Evolutionary conservation across 2,329 filamentous ascomycete species (phyloP).

Genomic region (Keithomyces neogunnii): DNA sequence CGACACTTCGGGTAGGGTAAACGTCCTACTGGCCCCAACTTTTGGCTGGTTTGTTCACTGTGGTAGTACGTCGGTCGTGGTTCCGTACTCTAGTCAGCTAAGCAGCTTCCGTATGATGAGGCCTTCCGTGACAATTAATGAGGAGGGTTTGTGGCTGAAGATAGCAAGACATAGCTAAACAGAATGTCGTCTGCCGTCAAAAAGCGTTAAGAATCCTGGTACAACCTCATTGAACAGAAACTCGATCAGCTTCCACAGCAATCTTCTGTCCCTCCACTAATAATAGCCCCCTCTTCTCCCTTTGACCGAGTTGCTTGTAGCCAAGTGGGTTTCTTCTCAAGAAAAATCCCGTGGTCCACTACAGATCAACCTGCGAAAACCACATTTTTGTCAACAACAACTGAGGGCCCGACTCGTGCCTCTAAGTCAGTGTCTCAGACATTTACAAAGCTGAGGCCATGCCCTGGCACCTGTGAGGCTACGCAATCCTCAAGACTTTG

Average conservation of each 20-base stretch:
- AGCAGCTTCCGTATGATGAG: background rate
- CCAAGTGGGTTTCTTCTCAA: background rate
- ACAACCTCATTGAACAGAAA: background rate
- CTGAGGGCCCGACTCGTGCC: background rate
- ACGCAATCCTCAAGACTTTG: background rate
- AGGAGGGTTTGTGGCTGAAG: background rate
- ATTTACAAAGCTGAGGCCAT: background rate
- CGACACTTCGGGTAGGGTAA: slow-evolving; percentile 5
- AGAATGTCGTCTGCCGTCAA: background rate
- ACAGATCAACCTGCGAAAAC: background rate
- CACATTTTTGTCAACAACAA: background rate
- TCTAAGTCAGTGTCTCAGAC: background rate
- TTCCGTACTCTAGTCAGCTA: background rate
- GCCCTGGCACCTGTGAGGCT: too few species aligned
- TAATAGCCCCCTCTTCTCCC: background rate
- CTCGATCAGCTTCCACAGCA: background rate
- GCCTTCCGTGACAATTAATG: background rate
- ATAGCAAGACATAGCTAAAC: background rate
- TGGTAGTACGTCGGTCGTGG: background rate
- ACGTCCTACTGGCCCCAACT: background rate
- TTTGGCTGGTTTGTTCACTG: background rate
- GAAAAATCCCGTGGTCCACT: background rate
- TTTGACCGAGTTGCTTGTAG: background rate
- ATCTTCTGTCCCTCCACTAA: background rate
- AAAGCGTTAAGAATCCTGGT: background rate